Conservation (phyloP, 2,329 filamentous ascomycete genomes). For the Biscogniauxia sp. region DNA sequence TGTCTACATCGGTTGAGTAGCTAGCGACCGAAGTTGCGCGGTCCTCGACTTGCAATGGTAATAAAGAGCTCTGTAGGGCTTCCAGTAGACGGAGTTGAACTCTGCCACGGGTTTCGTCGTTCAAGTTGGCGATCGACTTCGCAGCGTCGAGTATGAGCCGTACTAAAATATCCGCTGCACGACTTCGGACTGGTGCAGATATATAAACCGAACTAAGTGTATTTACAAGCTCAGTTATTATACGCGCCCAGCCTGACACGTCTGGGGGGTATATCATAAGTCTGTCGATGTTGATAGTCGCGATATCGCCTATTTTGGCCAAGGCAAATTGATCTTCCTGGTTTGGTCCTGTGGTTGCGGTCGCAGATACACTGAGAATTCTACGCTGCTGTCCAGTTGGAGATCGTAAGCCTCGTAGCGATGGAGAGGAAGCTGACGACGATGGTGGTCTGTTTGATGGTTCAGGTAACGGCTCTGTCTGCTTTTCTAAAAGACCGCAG, state of each 20-base stretch:
- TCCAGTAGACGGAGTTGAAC: constrained; percentile 72
- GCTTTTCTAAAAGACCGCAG: constrained; percentile 62
- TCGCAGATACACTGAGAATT: constrained; percentile 47
- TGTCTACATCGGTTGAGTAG: constrained; percentile 68
- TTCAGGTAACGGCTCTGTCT: constrained; percentile 29
- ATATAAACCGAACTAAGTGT: constrained; percentile 48
- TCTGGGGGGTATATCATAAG: constrained; percentile 65
- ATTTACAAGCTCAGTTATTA: constrained; percentile 56
- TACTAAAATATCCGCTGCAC: constrained; percentile 64
- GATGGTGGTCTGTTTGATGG: constrained; percentile 37
- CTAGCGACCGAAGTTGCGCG: constrained; percentile 54
- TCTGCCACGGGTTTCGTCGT: constrained; percentile 49
- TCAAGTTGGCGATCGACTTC: constrained; percentile 51
- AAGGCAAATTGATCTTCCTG: constrained; percentile 67
- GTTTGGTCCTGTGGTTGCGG: constrained; percentile 46
- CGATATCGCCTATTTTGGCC: constrained; percentile 70
- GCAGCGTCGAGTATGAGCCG: constrained; percentile 57
- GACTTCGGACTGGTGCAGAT: constrained; percentile 52
- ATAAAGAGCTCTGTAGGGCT: constrained; percentile 61
- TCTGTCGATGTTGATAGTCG: constrained; percentile 71
- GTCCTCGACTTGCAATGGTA: constrained; percentile 54
- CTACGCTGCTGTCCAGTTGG: constrained; percentile 41
- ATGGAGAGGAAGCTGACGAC: constrained; percentile 36
- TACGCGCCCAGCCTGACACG: constrained; percentile 71
- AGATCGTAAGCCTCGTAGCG: constrained; percentile 22